Conservation (phyloP, 805 yeast species). For the Spathaspora passalidarum region DNA sequence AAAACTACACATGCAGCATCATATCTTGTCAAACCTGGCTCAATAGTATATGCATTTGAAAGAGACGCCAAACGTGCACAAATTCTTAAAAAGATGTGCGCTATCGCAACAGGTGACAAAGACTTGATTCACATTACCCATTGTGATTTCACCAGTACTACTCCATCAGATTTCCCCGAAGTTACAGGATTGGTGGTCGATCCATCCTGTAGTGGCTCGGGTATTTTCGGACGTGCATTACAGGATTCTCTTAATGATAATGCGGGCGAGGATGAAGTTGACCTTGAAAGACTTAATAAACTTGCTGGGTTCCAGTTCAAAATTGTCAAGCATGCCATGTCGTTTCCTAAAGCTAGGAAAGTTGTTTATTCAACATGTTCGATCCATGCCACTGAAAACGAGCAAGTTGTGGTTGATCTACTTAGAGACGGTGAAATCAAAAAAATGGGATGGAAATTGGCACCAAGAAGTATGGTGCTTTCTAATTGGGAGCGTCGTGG, state of each 20-base stretch:
- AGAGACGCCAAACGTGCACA: slow-evolving; percentile 72
- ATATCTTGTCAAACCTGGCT: slow-evolving; percentile 31
- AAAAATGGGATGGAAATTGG: slow-evolving; percentile 72
- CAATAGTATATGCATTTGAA: slow-evolving; percentile 79
- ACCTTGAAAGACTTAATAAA: slow-evolving; percentile 61
- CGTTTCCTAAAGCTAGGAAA: slow-evolving; percentile 70
- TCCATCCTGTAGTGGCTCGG: slow-evolving; percentile 97
- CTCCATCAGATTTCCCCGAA: slow-evolving; percentile 56
- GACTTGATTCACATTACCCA: slow-evolving; percentile 47
- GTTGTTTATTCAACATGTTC: slow-evolving; percentile 96
- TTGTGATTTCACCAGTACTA: slow-evolving; percentile 63
- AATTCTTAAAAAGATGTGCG: slow-evolving; percentile 72
- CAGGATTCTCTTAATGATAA: slow-evolving; percentile 43
- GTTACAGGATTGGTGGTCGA: slow-evolving; percentile 86
- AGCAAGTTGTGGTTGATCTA: slow-evolving; percentile 80
- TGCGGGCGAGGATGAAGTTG: slow-evolving; percentile 43
- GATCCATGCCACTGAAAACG: slow-evolving; percentile 90
- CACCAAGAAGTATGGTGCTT: slow-evolving; percentile 57
- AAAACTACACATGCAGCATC: slow-evolving; percentile 93
- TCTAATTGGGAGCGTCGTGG: slow-evolving; percentile 92
- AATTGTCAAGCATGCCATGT: slow-evolving; percentile 84
- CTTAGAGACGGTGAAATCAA: slow-evolving; percentile 64
- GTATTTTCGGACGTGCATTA: slow-evolving; percentile 86
- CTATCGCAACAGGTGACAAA: slow-evolving; percentile 51
- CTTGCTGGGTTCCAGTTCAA: slow-evolving; percentile 84